Evolutionary conservation across 2,329 filamentous ascomycete species (phyloP).

Genomic region (Apiospora marii): DNA sequence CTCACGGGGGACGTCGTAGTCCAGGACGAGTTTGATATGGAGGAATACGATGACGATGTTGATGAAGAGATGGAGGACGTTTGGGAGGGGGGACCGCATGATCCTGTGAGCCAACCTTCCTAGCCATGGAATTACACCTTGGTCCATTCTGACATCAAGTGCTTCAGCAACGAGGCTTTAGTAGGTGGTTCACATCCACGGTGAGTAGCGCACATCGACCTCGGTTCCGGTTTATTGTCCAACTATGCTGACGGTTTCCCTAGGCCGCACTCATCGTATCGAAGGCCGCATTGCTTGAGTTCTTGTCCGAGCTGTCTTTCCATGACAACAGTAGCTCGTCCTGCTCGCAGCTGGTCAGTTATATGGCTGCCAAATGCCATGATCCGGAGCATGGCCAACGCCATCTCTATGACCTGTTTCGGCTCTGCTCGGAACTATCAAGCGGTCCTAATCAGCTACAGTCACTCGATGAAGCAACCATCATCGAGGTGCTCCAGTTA

Average conservation of each 20-base stretch:
- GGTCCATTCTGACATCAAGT: neutral
- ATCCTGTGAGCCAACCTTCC: neutral
- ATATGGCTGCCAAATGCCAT: neutral
- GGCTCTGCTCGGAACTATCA: neutral
- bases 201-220: neutral
- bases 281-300: neutral
- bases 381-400: neutral
- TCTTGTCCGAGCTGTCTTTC: neutral
- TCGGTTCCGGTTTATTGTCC: neutral
- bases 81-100: neutral
- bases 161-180: neutral
- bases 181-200: neutral
- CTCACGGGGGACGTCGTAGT: neutral
- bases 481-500: neutral
- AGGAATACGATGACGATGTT: neutral
- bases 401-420: neutral
- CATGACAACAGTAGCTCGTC: neutral
- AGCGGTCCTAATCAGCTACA: neutral
- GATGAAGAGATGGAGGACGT: neutral
- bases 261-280: neutral
- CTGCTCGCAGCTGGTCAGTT: neutral
- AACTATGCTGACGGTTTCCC: neutral
- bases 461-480: neutral
- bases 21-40: conserved; percentile 8
- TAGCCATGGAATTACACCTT: too few species aligned